Evolutionary conservation across 2,329 filamentous ascomycete species (phyloP), one percentile per base, ranked within the genome.

Genomic region (Cercospora sp.): DNA sequence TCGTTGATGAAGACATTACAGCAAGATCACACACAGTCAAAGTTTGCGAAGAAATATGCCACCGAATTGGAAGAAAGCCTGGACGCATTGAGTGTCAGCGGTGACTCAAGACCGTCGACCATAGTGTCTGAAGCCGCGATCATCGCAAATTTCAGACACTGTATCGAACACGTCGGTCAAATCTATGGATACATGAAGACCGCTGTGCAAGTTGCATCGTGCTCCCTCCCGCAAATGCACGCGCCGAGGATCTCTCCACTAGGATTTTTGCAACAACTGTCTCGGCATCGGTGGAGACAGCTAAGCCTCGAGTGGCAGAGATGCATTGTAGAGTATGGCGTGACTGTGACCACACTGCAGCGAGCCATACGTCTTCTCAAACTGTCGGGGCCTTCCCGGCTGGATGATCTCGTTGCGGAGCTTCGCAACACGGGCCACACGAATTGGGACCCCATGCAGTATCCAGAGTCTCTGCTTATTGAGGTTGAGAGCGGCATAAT

Each of bases 401-500:
- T 31, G 4, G 65, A 71, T 65, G 76, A 69, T 72, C 72, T 74
- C 1, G 16, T 71, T 1, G 82, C 85, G 3, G 86, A 89, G 68
- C 71, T 76, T 12, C 66, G 65, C 0, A 86, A 85, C 26, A 1
- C 40, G 0, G 87, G 86, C 0, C 88, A 90, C 72, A 74, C 73
- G 0, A 82, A 88, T 31, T 91, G 89, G 89, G 73, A 80, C 2
- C 84, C 87, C 0, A n/a, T 75, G 0, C 77, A 86, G 0, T 76
- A 84, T 33, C 82, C 87, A 0, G 89, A 92, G 72, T 91, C 88
- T 86, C 75, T 92, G 0, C 79, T 92, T 0, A 77, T 92, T 0
- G 89, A 92, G 69, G 84, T 92, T 13, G 90, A 92, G 62, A 82
- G 84, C 0, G 84, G 90, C 67, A 76, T 92, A 2, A 80, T 89